Base-by-base conservation (phyloP, 768 basidiomycete genomes). In the Mycena venus region DNA sequence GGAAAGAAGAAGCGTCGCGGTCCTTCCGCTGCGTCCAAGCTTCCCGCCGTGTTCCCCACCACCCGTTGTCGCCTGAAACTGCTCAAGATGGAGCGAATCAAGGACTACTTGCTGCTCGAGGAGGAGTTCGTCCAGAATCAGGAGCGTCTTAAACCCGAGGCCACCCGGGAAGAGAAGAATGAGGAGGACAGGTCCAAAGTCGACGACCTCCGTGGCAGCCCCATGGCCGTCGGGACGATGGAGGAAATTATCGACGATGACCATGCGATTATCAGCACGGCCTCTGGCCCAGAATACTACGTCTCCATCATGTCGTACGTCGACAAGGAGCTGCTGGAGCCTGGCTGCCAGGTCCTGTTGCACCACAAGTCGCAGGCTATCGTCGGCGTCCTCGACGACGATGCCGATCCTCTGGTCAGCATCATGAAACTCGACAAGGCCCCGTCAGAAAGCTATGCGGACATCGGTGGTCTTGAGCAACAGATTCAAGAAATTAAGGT, bases 401-500 rank as follows among this genome's bases (percentile, higher is more conserved):
- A 99, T 80, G 88, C 94, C 15, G 96, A 99, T 81, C 98, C 98
- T 5, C 91, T 98, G 86, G 97, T 99, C 77, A 98, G 93, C 81
- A 95, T 99, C 80, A 99, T 99, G 97, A 98, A 99, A 82, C 90
- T 99, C 61, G 97, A 99, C 89, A 99, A 99, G 86, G 97, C 98
- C 4, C 98, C 98, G 1, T 98, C 97, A 23, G 98, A 99, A 85
- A 98, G 96, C 78, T 99, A 99, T 83, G 97, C 98, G 15, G 98
- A 99, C 80, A 95, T 99, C 78, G 98, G 98, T 88, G 98, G 98
- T 58, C 88, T 99, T 17, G 98, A 99, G 82, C 88, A 89, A 38
- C 98, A 99, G 84, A 99, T 99, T 77, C 97, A 99, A 84, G 98
- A 99, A 85, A 99, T 99, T 82, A 99, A 99, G 90, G 96, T 94